Conservation (phyloP, 106 monocot genomes). For the Cymbidium sinense region DNA sequence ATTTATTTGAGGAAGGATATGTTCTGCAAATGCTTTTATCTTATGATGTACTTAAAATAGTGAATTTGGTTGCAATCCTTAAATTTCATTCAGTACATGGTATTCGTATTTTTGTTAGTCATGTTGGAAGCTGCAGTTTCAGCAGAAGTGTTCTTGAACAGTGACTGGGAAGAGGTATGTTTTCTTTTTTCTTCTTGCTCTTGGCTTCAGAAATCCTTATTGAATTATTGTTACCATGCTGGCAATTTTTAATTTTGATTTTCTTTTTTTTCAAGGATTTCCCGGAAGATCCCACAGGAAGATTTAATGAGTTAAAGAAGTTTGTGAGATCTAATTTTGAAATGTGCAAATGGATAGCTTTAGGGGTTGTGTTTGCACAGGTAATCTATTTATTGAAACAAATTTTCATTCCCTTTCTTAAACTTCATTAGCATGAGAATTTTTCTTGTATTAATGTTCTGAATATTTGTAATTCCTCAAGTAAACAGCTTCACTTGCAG, state of each 20-base stretch:
- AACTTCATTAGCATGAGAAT: not conserved
- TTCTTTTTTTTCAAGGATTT: constrained; percentile 43
- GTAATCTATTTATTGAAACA: constrained; percentile 18
- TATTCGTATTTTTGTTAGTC: constrained; percentile 44
- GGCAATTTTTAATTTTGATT: not conserved
- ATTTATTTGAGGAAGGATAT: too few species aligned
- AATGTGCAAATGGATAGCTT: constrained; percentile 66
- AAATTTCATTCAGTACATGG: too few species aligned
- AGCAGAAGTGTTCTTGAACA: constrained; percentile 60
- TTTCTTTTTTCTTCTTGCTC: not conserved
- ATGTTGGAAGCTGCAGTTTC: constrained; percentile 55
- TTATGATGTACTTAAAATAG: too few species aligned
- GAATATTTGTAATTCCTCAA: not conserved
- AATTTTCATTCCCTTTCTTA: not conserved
- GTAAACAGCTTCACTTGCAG: not conserved
- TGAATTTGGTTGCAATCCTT: too few species aligned
- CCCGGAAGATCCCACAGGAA: constrained; percentile 56
- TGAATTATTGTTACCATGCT: not conserved
- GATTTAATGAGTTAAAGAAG: constrained; percentile 45
- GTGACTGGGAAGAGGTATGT: constrained; percentile 63
- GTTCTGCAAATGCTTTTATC: too few species aligned
- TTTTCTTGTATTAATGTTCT: not conserved
- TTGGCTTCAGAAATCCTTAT: not conserved
- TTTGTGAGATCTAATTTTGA: constrained; percentile 63
- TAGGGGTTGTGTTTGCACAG: constrained; percentile 49